Evolutionary conservation across 352 stramenopile species (phyloP).

Genomic region (Phytophthora agathidicida): DNA sequence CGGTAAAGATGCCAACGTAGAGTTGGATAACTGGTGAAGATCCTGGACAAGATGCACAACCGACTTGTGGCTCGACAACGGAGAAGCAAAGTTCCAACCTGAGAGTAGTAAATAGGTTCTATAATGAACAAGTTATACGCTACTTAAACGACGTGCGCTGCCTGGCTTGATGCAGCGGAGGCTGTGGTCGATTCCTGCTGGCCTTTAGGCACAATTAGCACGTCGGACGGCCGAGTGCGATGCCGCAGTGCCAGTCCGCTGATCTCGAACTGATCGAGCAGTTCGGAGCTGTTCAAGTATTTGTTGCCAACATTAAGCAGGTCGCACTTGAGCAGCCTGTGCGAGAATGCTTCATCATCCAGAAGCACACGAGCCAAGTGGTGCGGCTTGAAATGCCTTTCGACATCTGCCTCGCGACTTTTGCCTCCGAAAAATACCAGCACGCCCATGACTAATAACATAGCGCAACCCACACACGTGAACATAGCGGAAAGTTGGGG

Average conservation of each 20-base stretch:
- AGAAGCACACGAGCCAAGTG: conserved; percentile 54
- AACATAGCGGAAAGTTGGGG: conserved; percentile 43
- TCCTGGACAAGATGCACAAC: no score
- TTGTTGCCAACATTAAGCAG: conserved; percentile 57
- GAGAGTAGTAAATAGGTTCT: conserved; percentile 30
- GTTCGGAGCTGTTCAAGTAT: conserved; percentile 56
- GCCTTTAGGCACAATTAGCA: conserved; percentile 44
- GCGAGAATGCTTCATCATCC: conserved; percentile 42
- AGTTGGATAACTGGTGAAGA: no score
- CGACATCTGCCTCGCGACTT: conserved; percentile 44
- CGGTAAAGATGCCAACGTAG: no score
- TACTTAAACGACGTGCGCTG: conserved; percentile 34
- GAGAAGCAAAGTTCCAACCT: not conserved
- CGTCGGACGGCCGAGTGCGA: conserved; percentile 41
- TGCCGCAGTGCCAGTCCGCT: conserved; percentile 51
- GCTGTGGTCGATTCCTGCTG: conserved; percentile 32
- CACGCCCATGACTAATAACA: conserved; percentile 45
- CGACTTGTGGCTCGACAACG: not conserved
- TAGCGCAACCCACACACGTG: conserved; percentile 42
- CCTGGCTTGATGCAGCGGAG: conserved; percentile 28
- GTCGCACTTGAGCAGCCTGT: conserved; percentile 50
- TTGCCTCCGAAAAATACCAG: conserved; percentile 50
- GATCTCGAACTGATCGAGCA: conserved; percentile 66
- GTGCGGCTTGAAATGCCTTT: conserved; percentile 50
- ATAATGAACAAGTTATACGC: conserved; percentile 31